Percentiles rank a stretch among this genome's conserved stretches.
phyloP scores from a whole-genome alignment of 495 filamentous ascomycete species.

The Penicillium robsamsonii region DNA sequence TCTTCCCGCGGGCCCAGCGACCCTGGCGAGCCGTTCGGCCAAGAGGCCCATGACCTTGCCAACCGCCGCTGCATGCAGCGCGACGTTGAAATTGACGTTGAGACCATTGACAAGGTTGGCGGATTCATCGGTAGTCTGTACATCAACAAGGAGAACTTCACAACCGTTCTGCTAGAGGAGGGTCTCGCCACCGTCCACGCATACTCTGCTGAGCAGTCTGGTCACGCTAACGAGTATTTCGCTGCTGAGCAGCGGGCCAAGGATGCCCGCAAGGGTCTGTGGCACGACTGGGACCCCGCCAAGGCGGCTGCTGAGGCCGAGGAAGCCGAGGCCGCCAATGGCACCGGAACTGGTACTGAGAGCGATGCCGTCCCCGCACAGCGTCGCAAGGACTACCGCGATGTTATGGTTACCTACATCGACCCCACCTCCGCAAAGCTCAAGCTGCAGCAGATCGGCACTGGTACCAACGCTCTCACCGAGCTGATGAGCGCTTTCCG shows the following conservation, averaged over 20 bases:
- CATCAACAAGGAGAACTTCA: conserved; percentile 93
- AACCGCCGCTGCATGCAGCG: conserved; percentile 86
- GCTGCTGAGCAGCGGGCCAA: conserved; percentile 88
- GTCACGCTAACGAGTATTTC: conserved; percentile 80
- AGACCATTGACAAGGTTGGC: conserved; percentile 92
- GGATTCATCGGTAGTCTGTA: conserved; percentile 96
- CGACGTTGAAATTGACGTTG: conserved; percentile 94
- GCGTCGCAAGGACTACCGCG: conserved; percentile 81
- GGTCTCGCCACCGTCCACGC: conserved; percentile 86
- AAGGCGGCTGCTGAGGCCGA: conserved; percentile 62
- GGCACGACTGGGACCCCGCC: conserved; percentile 90
- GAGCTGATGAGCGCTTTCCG: conserved; percentile 86
- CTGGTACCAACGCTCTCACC: conserved; percentile 76
- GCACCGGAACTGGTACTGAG: conserved; percentile 50
- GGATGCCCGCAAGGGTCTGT: conserved; percentile 79
- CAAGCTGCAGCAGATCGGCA: conserved; percentile 85
- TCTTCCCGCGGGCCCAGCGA: conserved; percentile 80
- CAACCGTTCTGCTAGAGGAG: conserved; percentile 90
- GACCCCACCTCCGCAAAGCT: conserved; percentile 68
- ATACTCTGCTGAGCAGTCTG: conserved; percentile 94
- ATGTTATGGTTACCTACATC: conserved; percentile 86
- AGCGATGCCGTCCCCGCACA: conserved; percentile 41
- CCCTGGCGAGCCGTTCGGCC: conserved; percentile 86
- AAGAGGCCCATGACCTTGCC: conserved; percentile 89
- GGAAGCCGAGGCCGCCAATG: conserved; percentile 42